Conservation (phyloP, 1,139 yeast genomes). For the Suhomyces chickasaworum region DNA sequence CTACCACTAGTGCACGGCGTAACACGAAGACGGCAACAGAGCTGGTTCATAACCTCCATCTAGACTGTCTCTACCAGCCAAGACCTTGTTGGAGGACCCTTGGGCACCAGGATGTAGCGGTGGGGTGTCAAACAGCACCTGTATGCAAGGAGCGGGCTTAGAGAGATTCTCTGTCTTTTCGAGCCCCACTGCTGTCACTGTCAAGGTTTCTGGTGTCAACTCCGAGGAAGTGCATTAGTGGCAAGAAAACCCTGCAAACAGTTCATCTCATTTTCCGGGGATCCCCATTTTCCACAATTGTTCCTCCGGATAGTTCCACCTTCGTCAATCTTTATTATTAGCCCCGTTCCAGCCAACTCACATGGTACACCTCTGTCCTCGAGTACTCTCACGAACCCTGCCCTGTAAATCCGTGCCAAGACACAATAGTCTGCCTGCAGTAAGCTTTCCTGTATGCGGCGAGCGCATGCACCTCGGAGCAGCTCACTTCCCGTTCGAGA, state of each 20-base stretch:
- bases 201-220: neutral
- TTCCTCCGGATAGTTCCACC: neutral
- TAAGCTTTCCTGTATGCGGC: neutral
- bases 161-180: neutral
- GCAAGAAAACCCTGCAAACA: no score
- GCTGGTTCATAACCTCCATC: conserved; percentile 1
- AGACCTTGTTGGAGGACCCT: neutral
- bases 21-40: neutral
- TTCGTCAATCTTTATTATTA: neutral
- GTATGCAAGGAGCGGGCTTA: neutral
- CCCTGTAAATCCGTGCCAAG: neutral
- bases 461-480: neutral
- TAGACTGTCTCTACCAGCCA: conserved; percentile 3
- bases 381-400: neutral
- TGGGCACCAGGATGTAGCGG: neutral
- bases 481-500: neutral
- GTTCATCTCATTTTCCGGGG: no score
- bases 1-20: neutral
- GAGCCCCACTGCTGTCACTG: neutral
- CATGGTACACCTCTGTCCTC: neutral
- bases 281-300: neutral
- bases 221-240: neutral
- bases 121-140: neutral
- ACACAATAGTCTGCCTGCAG: neutral
- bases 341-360: neutral